phyloP scores from a whole-genome alignment of 1,284 basidiomycete species.

The Cutaneotrichosporon dermatis region DNA sequence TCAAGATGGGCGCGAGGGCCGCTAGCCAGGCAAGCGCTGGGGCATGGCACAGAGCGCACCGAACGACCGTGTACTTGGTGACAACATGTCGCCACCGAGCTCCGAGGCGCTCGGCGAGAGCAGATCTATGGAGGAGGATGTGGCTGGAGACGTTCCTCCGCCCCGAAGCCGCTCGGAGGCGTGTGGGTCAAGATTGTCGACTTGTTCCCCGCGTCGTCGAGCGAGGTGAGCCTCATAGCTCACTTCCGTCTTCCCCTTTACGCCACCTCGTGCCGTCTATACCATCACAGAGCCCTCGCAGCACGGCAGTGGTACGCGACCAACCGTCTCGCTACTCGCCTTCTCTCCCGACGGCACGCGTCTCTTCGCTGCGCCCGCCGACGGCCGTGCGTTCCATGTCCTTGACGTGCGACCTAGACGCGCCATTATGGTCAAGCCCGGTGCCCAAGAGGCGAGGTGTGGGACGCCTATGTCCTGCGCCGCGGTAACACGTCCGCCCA shows the following conservation, averaged over 20 bases:
- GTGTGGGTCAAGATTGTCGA: constrained; percentile 44
- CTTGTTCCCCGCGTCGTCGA: constrained; percentile 34
- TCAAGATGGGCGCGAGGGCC: constrained; percentile 41
- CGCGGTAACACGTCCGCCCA: constrained; percentile 67
- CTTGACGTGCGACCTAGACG: constrained; percentile 51
- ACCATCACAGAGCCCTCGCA: background rate
- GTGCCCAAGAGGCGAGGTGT: constrained; percentile 46
- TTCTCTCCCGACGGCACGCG: constrained; percentile 62
- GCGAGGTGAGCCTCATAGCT: constrained; percentile 23
- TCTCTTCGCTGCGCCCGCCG: constrained; percentile 57
- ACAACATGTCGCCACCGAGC: background rate
- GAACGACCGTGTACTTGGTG: constrained; percentile 23
- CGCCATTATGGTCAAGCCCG: background rate
- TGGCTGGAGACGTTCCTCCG: background rate
- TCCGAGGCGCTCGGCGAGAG: constrained; percentile 7
- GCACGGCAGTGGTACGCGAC: constrained; percentile 18
- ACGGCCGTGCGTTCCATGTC: constrained; percentile 61
- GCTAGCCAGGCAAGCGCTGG: constrained; percentile 24
- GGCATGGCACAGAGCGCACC: constrained; percentile 39
- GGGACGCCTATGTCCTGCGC: constrained; percentile 65
- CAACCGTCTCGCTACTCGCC: constrained; percentile 56
- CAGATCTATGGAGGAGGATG: constrained; percentile 13
- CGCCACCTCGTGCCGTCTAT: constrained; percentile 15
- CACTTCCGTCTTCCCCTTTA: constrained; percentile 39
- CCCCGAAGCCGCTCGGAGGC: constrained; percentile 10